Evolutionary conservation across 768 basidiomycete species (phyloP).

Genomic region (Naganishia vaughanmartiniae): DNA sequence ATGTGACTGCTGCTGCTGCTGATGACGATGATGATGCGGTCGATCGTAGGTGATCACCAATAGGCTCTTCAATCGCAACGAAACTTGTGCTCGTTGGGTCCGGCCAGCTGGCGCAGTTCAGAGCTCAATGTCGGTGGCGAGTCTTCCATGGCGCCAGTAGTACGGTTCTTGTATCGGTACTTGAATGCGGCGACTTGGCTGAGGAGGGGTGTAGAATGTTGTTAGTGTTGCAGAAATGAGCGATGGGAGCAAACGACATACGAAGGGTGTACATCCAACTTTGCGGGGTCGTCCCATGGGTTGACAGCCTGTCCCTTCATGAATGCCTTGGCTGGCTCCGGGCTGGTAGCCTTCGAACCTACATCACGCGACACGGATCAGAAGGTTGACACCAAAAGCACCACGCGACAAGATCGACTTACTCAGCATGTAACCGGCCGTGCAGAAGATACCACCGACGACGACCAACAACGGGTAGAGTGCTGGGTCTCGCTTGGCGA

Average conservation of each 20-base stretch:
- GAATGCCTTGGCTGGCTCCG: constrained; percentile 41
- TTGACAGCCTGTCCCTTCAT: constrained; percentile 40
- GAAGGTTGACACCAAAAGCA: not conserved
- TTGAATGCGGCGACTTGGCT: constrained; percentile 48
- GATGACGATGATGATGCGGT: too few species aligned
- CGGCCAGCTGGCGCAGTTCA: constrained; percentile 23
- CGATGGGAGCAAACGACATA: constrained; percentile 24
- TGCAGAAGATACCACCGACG: constrained; percentile 43
- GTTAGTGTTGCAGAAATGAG: not conserved
- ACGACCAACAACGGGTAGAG: constrained; percentile 49
- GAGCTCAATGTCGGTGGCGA: constrained; percentile 42
- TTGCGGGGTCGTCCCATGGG: constrained; percentile 45
- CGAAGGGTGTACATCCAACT: constrained; percentile 45
- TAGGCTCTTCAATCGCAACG: constrained; percentile 14
- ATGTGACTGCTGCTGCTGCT: not conserved
- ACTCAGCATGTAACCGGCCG: constrained; percentile 51
- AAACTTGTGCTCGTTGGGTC: constrained; percentile 14
- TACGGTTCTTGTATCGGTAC: constrained; percentile 47
- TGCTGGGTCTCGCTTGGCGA: constrained; percentile 51
- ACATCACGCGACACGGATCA: not conserved
- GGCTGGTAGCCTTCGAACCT: constrained; percentile 43
- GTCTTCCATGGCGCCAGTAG: constrained; percentile 46
- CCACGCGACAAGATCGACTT: constrained; percentile 28
- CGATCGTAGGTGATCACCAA: too few species aligned
- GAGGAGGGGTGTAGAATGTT: not conserved